phyloP scores from a whole-genome alignment of 441 rosid species.

The Jatropha podagrica region DNA sequence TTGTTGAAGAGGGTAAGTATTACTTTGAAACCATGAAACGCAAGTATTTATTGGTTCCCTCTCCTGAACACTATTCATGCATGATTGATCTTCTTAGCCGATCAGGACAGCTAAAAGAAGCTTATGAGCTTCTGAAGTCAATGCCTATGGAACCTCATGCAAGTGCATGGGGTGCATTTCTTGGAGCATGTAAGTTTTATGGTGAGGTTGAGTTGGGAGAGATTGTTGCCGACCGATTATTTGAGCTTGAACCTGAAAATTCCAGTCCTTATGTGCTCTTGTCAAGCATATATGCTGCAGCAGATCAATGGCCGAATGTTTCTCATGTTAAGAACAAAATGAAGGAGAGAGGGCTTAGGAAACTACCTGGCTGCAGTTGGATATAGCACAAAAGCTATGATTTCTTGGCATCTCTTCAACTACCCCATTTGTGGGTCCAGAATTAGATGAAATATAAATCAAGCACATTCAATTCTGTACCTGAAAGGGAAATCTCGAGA shows the following conservation, averaged over 20 bases:
- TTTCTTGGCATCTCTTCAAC: background rate
- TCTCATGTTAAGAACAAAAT: slow-evolving; percentile 57
- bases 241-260: slow-evolving; percentile 67
- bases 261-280: slow-evolving; percentile 66
- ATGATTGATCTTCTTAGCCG: slow-evolving; percentile 78
- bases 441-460: background rate
- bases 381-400: slow-evolving; percentile 21
- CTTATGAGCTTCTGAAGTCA: slow-evolving; percentile 54
- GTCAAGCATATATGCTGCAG: slow-evolving; percentile 76
- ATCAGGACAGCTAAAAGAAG: slow-evolving; percentile 56
- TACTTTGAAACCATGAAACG: slow-evolving; percentile 58
- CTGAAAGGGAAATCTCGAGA: background rate
- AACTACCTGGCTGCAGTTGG: slow-evolving; percentile 66
- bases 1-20: slow-evolving; percentile 66
- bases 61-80: slow-evolving; percentile 70
- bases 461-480: background rate
- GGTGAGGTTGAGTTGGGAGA: slow-evolving; percentile 58
- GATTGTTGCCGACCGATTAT: slow-evolving; percentile 47
- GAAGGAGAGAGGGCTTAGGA: slow-evolving; percentile 62
- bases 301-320: slow-evolving; percentile 66
- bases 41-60: slow-evolving; percentile 46
- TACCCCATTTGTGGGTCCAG: background rate
- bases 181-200: slow-evolving; percentile 67
- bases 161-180: slow-evolving; percentile 87
- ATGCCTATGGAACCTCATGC: slow-evolving; percentile 66